Conservation (phyloP, 371 early-diverging fungal species). For the Homolaphlyctis polyrhiza region DNA sequence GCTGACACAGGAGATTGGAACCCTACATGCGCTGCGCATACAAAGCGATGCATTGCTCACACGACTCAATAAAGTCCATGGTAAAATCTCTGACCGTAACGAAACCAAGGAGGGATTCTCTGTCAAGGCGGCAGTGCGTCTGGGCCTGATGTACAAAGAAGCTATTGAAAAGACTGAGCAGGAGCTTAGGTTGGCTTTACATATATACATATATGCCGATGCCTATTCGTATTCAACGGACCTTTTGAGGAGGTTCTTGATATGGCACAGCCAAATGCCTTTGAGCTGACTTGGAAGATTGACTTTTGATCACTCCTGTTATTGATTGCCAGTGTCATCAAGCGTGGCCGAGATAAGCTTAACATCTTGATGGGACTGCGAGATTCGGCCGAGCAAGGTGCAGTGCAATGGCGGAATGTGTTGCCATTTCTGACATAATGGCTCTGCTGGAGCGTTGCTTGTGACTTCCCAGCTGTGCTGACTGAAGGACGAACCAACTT, state of each 20-base stretch:
- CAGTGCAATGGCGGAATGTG: too few relatives aligned
- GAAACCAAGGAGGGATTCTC: slow-evolving; percentile 5
- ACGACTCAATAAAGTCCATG: slow-evolving; percentile 1
- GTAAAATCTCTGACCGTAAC: neutral
- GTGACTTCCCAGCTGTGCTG: neutral
- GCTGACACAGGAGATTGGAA: neutral
- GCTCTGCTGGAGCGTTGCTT: too few relatives aligned
- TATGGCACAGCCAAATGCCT: too few relatives aligned
- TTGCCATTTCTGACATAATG: too few relatives aligned
- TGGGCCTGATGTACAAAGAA: slow-evolving; percentile 1
- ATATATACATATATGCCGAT: neutral
- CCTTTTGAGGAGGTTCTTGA: too few relatives aligned
- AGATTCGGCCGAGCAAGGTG: neutral
- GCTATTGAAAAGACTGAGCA: slow-evolving; percentile 5
- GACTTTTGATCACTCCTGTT: too few relatives aligned
- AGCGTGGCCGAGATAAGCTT: neutral
- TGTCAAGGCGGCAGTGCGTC: neutral
- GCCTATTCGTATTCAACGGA: too few relatives aligned
- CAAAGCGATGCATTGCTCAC: neutral
- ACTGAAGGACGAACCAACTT: neutral
- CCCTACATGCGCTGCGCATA: neutral
- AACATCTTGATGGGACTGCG: neutral
- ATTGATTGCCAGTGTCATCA: neutral
- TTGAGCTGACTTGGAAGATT: too few relatives aligned
- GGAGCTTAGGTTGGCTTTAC: neutral